These are phyloP conservation scores for Solanum pennellii DNA, from an alignment of 257 asterid species.

Conservation along the genomic window DNA sequence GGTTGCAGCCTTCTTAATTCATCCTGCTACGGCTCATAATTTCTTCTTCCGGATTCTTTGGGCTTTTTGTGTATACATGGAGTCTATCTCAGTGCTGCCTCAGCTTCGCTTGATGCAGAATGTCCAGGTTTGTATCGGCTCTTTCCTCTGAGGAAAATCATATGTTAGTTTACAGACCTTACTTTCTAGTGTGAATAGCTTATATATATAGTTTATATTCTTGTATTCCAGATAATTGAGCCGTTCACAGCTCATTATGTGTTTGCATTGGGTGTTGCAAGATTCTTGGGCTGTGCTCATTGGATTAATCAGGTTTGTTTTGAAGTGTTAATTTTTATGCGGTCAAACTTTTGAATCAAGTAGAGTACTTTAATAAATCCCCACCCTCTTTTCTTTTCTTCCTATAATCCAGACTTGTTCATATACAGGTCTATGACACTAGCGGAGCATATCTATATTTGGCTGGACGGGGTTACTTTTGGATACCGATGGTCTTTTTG, in stretches of 20 bases:
- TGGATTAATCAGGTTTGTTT: constrained; percentile 36
- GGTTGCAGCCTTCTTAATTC: constrained; percentile 12
- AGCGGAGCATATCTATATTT: constrained; percentile 44
- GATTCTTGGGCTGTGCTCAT: constrained; percentile 34
- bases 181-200: background rate
- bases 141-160: background rate
- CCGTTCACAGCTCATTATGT: constrained; percentile 37
- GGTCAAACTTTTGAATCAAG: background rate
- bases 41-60: constrained; percentile 7
- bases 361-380: background rate
- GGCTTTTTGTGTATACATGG: background rate
- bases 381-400: background rate
- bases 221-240: constrained; percentile 17
- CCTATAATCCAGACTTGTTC: background rate
- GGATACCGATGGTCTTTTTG: constrained; percentile 61
- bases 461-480: constrained; percentile 49
- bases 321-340: background rate
- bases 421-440: constrained; percentile 51
- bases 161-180: background rate
- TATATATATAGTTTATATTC: background rate
- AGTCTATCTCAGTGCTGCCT: background rate
- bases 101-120: background rate
- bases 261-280: constrained; percentile 34
- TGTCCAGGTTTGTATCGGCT: background rate
- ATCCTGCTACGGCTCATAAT: constrained; percentile 22